These are phyloP conservation scores for Dryas integrifolia DNA, from an alignment of 331 rosid species.

Conservation along the genomic window DNA sequence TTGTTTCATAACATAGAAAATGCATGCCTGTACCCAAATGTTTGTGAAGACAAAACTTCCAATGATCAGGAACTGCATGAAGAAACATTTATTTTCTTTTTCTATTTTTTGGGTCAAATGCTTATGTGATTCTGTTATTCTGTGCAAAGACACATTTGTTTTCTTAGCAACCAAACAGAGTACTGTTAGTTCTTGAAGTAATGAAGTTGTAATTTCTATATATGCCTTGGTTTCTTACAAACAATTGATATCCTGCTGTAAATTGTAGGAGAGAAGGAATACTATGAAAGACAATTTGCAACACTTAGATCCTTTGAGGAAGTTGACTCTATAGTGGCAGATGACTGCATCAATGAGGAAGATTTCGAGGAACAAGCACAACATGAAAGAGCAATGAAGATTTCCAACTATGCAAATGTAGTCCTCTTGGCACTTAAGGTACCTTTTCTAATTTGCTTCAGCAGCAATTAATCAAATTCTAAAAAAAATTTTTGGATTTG, in stretches of 20 bases:
- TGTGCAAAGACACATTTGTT: not conserved
- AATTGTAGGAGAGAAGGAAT: slow-evolving; percentile 44
- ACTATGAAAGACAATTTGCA: slow-evolving; percentile 45
- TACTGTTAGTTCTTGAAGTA: not conserved
- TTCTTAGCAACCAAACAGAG: not conserved
- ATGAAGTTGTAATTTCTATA: too few species aligned
- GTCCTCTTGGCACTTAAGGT: slow-evolving; percentile 51
- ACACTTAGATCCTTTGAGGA: slow-evolving; percentile 50
- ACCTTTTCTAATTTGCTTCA: not conserved
- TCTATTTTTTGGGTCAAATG: not conserved
- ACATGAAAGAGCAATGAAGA: slow-evolving; percentile 52
- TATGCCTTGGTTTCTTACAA: not conserved
- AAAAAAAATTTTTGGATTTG: not conserved
- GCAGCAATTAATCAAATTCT: too few species aligned
- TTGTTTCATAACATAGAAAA: slow-evolving; percentile 11
- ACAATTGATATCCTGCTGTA: not conserved
- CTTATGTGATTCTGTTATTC: not conserved
- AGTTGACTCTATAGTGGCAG: slow-evolving; percentile 24
- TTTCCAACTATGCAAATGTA: slow-evolving; percentile 48
- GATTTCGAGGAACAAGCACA: slow-evolving; percentile 27
- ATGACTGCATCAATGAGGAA: slow-evolving; percentile 28
- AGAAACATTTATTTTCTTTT: not conserved
- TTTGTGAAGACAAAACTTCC: not conserved
- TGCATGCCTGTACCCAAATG: too few species aligned
- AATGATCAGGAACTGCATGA: not conserved